These are phyloP conservation scores for Agaricus subrufescens DNA, from an alignment of 768 basidiomycete species.

Conservation along the genomic window DNA sequence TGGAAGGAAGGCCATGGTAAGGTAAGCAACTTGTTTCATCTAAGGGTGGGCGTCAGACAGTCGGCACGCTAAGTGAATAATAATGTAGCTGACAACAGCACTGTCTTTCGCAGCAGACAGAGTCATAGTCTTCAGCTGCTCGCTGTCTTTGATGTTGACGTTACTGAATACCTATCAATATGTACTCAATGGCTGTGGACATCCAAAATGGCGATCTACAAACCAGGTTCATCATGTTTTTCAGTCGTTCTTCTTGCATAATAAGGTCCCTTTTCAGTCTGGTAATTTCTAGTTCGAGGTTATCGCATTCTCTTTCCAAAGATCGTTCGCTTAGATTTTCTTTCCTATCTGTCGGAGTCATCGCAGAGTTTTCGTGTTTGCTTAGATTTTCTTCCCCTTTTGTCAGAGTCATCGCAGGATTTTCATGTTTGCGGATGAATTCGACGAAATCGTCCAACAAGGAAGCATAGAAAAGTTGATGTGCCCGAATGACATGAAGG, in stretches of 20 bases:
- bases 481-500: constrained; percentile 55
- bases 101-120: constrained; percentile 46
- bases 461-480: constrained; percentile 52
- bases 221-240: constrained; percentile 51
- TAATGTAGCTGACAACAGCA: constrained; percentile 18
- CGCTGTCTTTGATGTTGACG: constrained; percentile 55
- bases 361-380: constrained; percentile 38
- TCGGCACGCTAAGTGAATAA: neutral
- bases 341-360: constrained; percentile 23
- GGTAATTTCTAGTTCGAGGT: constrained; percentile 45
- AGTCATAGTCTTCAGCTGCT: constrained; percentile 46
- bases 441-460: constrained; percentile 52
- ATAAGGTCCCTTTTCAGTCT: constrained; percentile 33
- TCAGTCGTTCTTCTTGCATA: constrained; percentile 46
- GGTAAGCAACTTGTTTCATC: constrained; percentile 57
- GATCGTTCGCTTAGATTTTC: constrained; percentile 24
- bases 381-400: too few species aligned
- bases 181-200: neutral
- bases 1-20: constrained; percentile 60
- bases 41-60: neutral
- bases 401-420: constrained; percentile 43
- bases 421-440: constrained; percentile 44
- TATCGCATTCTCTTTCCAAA: constrained; percentile 43
- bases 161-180: constrained; percentile 48
- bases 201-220: constrained; percentile 6